Base-by-base conservation (phyloP, 2,329 filamentous ascomycete species). In the Aspergillus sp. region DNA sequence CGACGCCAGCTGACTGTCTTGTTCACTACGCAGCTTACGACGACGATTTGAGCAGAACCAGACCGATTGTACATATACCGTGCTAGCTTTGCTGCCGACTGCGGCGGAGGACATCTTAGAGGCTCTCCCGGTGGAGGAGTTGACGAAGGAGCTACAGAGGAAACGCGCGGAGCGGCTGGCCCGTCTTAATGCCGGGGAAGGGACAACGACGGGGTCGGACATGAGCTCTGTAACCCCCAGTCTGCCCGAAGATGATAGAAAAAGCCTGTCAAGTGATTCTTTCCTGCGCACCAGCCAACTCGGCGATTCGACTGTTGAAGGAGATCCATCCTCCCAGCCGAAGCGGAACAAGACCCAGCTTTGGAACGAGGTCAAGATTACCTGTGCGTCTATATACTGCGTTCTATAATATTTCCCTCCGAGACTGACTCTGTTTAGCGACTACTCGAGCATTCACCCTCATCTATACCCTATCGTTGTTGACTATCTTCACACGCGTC, bases 41-140 rank as follows among this genome's bases (percentile, higher is more conserved):
- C 90, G 95, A 58, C 90, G 95, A 70, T 99, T 99, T 78, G 91
- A 98, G 75, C 95, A 99, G 77, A 99, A 99, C 75, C 95, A 99
- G 74, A 93, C 96, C 73, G 95, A 99, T 77, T 99, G 95, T 78
- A 97, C 93, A 48, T 97, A 96, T 73, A 99, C 95, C 39, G 92
- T 98, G 45, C 87, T 98, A n/a, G 95, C 93, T 31, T 86, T 99
- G 55, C 84, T 99, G 9, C 95, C 95, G 4, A 96, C 93, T 35
- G 90, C 92, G 6, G 93, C 93, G 23, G 87, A 95, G 65, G 93
- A 96, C 72, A 89, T 99, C 67, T 81, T 97, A 68, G 87, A 91
- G 65, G 87, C 89, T 33, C 85, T 98, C 67, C 91, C 96, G 53
- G 96, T 96, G 44, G 95, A 99, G 74, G 87, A 90, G 68, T 91